These are phyloP conservation scores for Postia placenta DNA, from an alignment of 768 basidiomycete genomes.

Conservation along the genomic window DNA sequence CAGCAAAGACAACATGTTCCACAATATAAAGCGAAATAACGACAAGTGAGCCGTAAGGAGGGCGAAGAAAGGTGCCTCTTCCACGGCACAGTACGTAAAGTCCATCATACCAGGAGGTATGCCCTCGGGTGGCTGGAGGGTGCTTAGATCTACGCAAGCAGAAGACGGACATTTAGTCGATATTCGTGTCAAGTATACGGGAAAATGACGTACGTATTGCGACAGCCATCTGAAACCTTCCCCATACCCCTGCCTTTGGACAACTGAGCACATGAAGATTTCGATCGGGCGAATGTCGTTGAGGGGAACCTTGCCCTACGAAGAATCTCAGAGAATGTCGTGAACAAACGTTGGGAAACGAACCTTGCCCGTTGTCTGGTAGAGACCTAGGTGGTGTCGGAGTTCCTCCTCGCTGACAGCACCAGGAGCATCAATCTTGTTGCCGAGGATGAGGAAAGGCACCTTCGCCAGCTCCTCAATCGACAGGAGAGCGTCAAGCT, in stretches of 20 bases:
- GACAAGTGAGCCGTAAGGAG: neutral
- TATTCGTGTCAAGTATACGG: neutral
- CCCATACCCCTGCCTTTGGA: constrained; percentile 97
- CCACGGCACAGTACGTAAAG: constrained; percentile 4
- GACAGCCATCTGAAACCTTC: constrained; percentile 98
- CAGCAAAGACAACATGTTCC: constrained; percentile 14
- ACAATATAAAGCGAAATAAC: constrained; percentile 10
- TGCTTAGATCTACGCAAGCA: constrained; percentile 16
- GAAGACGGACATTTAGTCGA: neutral
- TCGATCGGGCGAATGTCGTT: constrained; percentile 97
- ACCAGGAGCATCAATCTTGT: constrained; percentile 99
- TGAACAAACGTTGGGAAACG: constrained; percentile 10
- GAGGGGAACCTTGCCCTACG: constrained; percentile 92
- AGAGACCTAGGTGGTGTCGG: constrained; percentile 89
- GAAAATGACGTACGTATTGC: constrained; percentile 72
- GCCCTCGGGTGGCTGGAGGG: neutral
- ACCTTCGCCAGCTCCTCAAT: constrained; percentile 96
- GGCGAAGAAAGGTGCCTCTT: neutral
- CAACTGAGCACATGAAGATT: constrained; percentile 99
- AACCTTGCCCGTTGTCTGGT: constrained; percentile 99
- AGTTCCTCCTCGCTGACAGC: constrained; percentile 98
- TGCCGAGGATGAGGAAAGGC: constrained; percentile 96
- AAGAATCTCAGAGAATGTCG: constrained; percentile 4
- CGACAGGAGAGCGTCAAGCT: constrained; percentile 86
- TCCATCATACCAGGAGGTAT: constrained; percentile 5